Evolutionary conservation across 2,329 filamentous ascomycete genomes (phyloP), one percentile per base, ranked within the genome.

Genomic region (Furcasterigmium furcatum): DNA sequence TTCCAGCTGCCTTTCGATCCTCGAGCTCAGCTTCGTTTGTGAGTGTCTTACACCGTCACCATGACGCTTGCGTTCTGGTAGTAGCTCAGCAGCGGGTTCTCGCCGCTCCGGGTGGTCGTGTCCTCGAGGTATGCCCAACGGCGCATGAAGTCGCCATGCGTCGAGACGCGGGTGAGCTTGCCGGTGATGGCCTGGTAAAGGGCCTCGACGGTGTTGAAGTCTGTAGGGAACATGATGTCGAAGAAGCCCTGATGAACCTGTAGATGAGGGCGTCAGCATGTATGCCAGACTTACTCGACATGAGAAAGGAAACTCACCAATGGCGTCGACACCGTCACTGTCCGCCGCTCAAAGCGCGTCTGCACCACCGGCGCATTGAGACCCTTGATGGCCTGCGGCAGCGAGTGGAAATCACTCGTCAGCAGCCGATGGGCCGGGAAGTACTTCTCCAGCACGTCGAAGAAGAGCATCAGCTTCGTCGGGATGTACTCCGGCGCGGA

Each of bases 171-270:
- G 3, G 91, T 96, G 57, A 97, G 74, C 63, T 95, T 94, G 25
- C 92, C 92, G 0, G 94, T 99, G 57, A 97, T 83, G 50, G 90
- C 90, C 46, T 89, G 85, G 70, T 99, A 99, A 56, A 97, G 83
- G 57, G 90, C 84, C 67, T 97, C 91, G 67, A 94, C 86, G 54
- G 95, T 85, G 51, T 80, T 77, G 63, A 99, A 99, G 67, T 99
- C 87, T 10, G 94, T 99, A 1, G 94, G 94, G 71, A 99, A 99
- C 62, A 99, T 84, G 58, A 99, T 96, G 63, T 99, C 95, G 62
- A 99, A 99, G 68, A 96, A 97, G 38, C 94, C 95, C 71, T 99
- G 95, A 64, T 97, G 91, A 40, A 96, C 89, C 89, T 95, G 52
- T 34, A 36, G 34, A 16, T 18, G 14, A 25, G 16, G n/a, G 21